A percentile compares a stretch with the other conserved stretches of the same genome.
Conservation (phyloP, 441 rosid species). For the Gossypium aridum region DNA sequence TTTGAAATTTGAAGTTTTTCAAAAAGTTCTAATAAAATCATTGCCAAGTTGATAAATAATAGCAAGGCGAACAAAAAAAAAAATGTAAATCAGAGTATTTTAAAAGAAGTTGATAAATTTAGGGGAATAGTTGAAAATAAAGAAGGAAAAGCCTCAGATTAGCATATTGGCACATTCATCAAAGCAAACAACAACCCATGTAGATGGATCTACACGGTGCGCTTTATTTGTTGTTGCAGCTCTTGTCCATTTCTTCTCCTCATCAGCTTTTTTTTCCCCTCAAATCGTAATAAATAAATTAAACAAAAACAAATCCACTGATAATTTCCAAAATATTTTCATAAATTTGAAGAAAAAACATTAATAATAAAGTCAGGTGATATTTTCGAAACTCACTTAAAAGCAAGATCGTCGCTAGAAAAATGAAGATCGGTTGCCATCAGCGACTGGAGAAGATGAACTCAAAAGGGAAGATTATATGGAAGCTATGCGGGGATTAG, state of each 20-base stretch:
- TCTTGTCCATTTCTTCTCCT: conserved; percentile 25
- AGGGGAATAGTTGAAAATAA: not conserved
- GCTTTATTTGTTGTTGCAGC: conserved; percentile 26
- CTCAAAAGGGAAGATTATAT: not conserved
- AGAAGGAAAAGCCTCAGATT: conserved; percentile 23
- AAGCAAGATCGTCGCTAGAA: too few species aligned
- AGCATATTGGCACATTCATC: conserved; percentile 42
- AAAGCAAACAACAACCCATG: conserved; percentile 29
- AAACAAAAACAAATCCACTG: not conserved
- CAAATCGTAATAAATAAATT: not conserved
- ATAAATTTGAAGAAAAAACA: not conserved
- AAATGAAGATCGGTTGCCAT: not conserved
- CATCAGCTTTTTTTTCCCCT: conserved; percentile 10
- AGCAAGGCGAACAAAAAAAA: not conserved
- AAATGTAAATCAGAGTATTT: not conserved
- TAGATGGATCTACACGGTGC: conserved; percentile 19
- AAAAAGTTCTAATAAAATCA: too few species aligned
- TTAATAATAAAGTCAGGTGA: not conserved
- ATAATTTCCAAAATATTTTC: not conserved
- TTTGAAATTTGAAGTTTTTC: too few species aligned
- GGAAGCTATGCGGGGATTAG: not conserved
- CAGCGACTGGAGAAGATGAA: not conserved
- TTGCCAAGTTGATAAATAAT: not conserved
- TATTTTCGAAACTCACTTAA: not conserved
- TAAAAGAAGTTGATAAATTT: not conserved